A percentile compares a stretch with the other conserved stretches of the same genome.
Evolutionary conservation across 768 basidiomycete genomes (phyloP).

Genomic region (Lactarius hatsudake): DNA sequence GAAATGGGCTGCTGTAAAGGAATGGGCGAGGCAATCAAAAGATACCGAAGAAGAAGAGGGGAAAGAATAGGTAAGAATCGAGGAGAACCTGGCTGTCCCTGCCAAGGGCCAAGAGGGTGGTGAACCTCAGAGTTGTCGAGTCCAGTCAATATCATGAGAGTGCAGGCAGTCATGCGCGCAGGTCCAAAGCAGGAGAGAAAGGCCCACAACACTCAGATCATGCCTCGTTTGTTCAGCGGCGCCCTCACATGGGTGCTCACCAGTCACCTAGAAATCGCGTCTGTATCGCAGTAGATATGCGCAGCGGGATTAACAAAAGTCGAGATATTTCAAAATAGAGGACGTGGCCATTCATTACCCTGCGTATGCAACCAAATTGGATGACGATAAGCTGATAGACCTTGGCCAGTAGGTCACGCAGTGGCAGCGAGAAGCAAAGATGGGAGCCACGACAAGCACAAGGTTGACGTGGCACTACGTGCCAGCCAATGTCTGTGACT

Average conservation of each 20-base stretch:
- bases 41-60: not conserved
- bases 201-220: not conserved
- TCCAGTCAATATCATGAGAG: too few species aligned
- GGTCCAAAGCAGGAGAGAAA: too few species aligned
- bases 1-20: not conserved
- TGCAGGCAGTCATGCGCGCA: too few species aligned
- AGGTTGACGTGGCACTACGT: not conserved
- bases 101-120: too few species aligned
- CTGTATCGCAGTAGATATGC: too few species aligned
- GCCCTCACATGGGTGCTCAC: not conserved
- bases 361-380: slow-evolving; percentile 1
- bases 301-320: not conserved
- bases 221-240: not conserved
- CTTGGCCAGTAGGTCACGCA: not conserved
- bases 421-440: not conserved
- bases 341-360: not conserved
- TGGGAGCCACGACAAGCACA: not conserved
- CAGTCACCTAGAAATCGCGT: not conserved
- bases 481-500: not conserved
- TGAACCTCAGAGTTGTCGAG: too few species aligned
- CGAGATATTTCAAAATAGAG: slow-evolving; percentile 10
- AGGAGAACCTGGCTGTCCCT: not conserved
- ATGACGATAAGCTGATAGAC: slow-evolving; percentile 4
- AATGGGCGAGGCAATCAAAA: not conserved
- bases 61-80: not conserved